Evolutionary conservation across 2,329 filamentous ascomycete genomes (phyloP).

Genomic region (Scedosporium boydii): DNA sequence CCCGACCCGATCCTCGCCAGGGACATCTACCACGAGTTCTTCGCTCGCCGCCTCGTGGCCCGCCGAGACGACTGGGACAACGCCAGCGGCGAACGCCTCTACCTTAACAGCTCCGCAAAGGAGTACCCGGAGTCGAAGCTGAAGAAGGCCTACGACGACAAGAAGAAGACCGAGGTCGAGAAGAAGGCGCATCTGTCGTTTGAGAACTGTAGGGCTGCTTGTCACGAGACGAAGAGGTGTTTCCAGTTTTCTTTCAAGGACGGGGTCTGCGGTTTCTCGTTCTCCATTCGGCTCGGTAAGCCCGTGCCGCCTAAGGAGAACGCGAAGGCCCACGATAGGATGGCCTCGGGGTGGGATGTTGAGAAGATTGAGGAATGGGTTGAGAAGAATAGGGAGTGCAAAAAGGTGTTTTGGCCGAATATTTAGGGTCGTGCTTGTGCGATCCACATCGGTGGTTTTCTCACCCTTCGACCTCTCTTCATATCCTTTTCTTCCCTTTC

Average conservation of each 20-base stretch:
- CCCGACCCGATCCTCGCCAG: conserved; percentile 27
- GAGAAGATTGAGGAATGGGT: conserved; percentile 30
- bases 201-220: conserved; percentile 34
- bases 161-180: conserved; percentile 25
- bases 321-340: conserved; percentile 18
- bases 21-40: conserved; percentile 38
- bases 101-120: conserved; percentile 23
- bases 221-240: conserved; percentile 26
- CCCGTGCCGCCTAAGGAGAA: conserved; percentile 19
- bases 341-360: conserved; percentile 31
- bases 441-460: neutral
- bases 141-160: conserved; percentile 20
- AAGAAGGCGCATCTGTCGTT: conserved; percentile 30
- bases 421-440: neutral
- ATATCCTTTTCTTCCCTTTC: conserved; percentile 2
- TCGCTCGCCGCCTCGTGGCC: conserved; percentile 27
- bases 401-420: conserved; percentile 21
- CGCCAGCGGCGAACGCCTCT: conserved; percentile 32
- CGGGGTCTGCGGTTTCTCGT: conserved; percentile 26
- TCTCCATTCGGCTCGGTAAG: conserved; percentile 27
- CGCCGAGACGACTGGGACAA: conserved; percentile 44
- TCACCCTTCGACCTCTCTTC: neutral
- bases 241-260: conserved; percentile 31
- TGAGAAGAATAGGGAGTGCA: conserved; percentile 25
- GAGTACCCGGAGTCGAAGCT: conserved; percentile 22